Conservation (phyloP, 2,329 filamentous ascomycete genomes). For the Sclerotinia spermophila region DNA sequence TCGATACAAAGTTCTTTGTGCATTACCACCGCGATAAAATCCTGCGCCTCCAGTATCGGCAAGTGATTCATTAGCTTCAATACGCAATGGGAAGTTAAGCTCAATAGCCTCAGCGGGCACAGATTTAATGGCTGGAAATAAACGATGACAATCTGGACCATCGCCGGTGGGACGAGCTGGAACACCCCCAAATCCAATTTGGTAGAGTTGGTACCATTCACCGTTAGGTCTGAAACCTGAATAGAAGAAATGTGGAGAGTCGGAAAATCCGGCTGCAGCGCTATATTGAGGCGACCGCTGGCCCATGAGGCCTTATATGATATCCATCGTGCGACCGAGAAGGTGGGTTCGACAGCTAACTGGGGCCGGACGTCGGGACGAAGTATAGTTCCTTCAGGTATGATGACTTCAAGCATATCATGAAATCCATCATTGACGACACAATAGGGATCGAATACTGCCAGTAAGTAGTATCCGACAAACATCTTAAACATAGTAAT, state of each 20-base stretch:
- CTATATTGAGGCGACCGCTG: conserved; percentile 11
- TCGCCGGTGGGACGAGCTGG: conserved; percentile 11
- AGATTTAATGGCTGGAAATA: conserved; percentile 13
- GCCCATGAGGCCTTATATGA: conserved; percentile 8
- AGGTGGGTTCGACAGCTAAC: conserved; percentile 4
- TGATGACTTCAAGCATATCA: conserved; percentile 1
- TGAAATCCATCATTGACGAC: conserved; percentile 9
- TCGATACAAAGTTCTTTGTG: conserved; percentile 3
- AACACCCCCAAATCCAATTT: conserved; percentile 10
- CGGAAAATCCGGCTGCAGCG: conserved; percentile 5
- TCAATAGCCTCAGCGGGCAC: conserved; percentile 13
- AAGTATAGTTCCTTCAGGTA: conserved; percentile 3
- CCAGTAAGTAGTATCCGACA: conserved; percentile 6
- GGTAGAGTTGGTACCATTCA: conserved; percentile 13
- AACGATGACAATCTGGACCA: conserved; percentile 10
- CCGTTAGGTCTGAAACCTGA: conserved; percentile 12
- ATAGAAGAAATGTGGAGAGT: conserved; percentile 11
- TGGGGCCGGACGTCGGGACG: not conserved
- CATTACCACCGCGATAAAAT: conserved; percentile 11
- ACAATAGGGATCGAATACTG: not conserved
- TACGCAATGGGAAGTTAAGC: conserved; percentile 11
- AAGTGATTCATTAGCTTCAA: conserved; percentile 16
- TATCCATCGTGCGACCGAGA: not conserved
- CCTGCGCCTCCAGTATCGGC: conserved; percentile 11
- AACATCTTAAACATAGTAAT: conserved; percentile 11